phyloP scores from a whole-genome alignment of 257 asterid species.

The Primulina tabacum region DNA sequence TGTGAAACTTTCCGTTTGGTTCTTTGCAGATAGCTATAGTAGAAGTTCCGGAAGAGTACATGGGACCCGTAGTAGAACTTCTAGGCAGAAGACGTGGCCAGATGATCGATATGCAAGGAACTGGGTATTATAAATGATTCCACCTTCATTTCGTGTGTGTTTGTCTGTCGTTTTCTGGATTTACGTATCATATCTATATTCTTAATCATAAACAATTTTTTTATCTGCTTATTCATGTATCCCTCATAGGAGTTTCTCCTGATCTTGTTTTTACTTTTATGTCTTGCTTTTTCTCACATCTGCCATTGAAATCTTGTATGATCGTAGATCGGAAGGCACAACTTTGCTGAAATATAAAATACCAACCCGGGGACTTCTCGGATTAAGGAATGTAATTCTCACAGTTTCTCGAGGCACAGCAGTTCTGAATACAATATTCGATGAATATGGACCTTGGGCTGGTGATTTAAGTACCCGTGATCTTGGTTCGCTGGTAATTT shows the following conservation, averaged over 20 bases:
- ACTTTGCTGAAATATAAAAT: conserved; percentile 75
- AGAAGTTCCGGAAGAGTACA: conserved; percentile 88
- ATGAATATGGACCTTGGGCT: conserved; percentile 91
- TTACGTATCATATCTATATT: neutral
- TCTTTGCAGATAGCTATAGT: conserved; percentile 76
- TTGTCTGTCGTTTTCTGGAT: neutral
- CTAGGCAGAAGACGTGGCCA: conserved; percentile 98
- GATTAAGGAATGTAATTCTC: conserved; percentile 79
- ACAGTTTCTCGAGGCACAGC: conserved; percentile 98
- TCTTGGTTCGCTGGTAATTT: conserved; percentile 84
- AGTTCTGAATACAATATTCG: conserved; percentile 82
- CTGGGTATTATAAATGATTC: conserved; percentile 49
- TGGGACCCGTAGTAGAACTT: conserved; percentile 94
- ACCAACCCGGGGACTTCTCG: conserved; percentile 97
- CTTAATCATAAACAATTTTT: neutral
- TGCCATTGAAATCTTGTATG: conserved; percentile 19
- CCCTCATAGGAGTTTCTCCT: neutral
- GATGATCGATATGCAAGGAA: conserved; percentile 89
- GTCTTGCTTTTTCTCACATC: conserved; percentile 16
- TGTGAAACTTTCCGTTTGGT: conserved; percentile 9
- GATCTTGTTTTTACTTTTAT: conserved; percentile 6
- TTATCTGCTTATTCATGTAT: neutral
- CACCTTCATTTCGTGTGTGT: neutral
- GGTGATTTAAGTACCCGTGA: conserved; percentile 96
- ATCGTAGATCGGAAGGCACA: conserved; percentile 72